Evolutionary conservation across 2,329 filamentous ascomycete genomes (phyloP).

Genomic region (Beauveria caledonica): DNA sequence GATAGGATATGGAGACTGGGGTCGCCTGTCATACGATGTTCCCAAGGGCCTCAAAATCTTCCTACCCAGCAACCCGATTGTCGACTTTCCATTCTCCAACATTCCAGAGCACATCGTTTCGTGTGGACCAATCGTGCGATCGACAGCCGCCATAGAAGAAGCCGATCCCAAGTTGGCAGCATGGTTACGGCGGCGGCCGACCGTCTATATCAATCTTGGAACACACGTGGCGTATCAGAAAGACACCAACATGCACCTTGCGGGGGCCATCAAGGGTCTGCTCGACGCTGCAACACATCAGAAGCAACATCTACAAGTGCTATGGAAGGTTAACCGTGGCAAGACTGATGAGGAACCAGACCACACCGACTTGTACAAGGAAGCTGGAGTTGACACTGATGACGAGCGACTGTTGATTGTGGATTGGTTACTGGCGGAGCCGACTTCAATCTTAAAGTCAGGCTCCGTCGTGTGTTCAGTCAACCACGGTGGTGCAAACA

Average conservation of each 20-base stretch:
- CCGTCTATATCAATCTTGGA: conserved; percentile 40
- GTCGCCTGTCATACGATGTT: not conserved
- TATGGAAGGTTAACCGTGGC: conserved; percentile 23
- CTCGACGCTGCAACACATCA: not conserved
- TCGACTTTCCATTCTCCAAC: conserved; percentile 27
- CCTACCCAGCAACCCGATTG: conserved; percentile 13
- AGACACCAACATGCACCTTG: conserved; percentile 20
- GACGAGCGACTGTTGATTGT: conserved; percentile 16
- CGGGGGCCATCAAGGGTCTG: conserved; percentile 14
- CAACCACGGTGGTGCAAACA: conserved; percentile 33
- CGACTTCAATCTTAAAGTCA: conserved; percentile 25
- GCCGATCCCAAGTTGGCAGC: conserved; percentile 32
- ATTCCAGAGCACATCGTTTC: conserved; percentile 21
- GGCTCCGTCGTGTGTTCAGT: conserved; percentile 27
- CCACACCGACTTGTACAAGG: conserved; percentile 13
- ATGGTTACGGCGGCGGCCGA: conserved; percentile 35
- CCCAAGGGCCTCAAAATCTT: not conserved
- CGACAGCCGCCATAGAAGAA: conserved; percentile 25
- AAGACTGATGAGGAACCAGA: conserved; percentile 8
- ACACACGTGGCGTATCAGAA: conserved; percentile 25
- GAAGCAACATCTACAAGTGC: conserved; percentile 10
- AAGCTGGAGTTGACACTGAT: conserved; percentile 12
- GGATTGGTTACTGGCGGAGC: conserved; percentile 25
- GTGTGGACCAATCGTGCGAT: conserved; percentile 38
- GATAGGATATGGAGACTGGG: not conserved